phyloP scores from a whole-genome alignment of 2,329 filamentous ascomycete genomes.

The Alternaria infectoria region DNA sequence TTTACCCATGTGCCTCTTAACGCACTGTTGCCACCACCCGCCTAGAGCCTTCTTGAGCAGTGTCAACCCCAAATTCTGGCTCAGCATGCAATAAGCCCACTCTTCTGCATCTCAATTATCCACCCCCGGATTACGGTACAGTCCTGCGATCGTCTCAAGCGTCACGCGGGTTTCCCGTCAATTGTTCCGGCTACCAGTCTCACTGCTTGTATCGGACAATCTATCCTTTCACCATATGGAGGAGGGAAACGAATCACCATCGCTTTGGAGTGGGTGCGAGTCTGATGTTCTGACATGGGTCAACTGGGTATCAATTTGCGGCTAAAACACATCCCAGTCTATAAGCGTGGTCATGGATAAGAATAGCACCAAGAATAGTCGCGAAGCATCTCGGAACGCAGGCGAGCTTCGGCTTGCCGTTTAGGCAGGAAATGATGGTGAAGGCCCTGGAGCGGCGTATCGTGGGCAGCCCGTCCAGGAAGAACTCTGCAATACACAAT shows the following conservation, averaged over 20 bases:
- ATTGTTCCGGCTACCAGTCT: slow-evolving; percentile 2
- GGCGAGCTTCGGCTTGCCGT: background rate
- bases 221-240: background rate
- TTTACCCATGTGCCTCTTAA: background rate
- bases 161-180: slow-evolving; percentile 1
- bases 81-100: background rate
- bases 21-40: background rate
- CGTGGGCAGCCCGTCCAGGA: background rate
- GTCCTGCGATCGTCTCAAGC: background rate
- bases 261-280: background rate
- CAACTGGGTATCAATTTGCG: slow-evolving; percentile 29
- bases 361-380: slow-evolving; percentile 28
- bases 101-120: slow-evolving; percentile 10
- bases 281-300: slow-evolving; percentile 16
- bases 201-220: slow-evolving; percentile 12
- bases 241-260: background rate
- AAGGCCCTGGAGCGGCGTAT: background rate
- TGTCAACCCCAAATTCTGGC: background rate
- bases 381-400: slow-evolving; percentile 8
- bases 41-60: background rate
- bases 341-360: slow-evolving; percentile 15
- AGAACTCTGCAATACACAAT: background rate
- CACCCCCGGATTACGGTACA: slow-evolving; percentile 10
- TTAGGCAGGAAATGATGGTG: background rate
- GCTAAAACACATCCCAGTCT: slow-evolving; percentile 28